Conservation (phyloP, 306 rosid species). For the Chamaecrista fasciculata region DNA sequence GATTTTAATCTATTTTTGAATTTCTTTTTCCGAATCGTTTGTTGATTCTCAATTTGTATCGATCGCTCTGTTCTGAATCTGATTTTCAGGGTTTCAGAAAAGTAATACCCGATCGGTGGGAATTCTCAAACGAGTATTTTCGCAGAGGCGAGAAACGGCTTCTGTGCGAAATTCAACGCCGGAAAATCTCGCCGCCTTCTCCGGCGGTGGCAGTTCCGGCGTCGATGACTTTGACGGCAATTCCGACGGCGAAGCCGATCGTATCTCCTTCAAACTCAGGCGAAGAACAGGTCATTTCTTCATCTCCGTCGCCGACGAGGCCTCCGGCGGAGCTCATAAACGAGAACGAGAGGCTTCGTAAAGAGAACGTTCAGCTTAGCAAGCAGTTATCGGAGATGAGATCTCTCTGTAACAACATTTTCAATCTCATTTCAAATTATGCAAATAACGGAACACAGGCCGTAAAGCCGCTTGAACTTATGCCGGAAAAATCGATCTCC, state of each 20-base stretch:
- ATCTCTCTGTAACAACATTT: slow-evolving; percentile 72
- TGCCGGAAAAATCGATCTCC: slow-evolving; percentile 47
- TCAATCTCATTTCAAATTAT: slow-evolving; percentile 61
- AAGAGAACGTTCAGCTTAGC: slow-evolving; percentile 59
- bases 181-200: slow-evolving; percentile 44
- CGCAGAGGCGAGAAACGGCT: slow-evolving; percentile 68
- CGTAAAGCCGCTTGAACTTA: slow-evolving; percentile 49
- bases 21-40: neutral
- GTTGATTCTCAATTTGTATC: neutral
- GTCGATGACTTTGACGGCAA: slow-evolving; percentile 29
- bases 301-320: slow-evolving; percentile 54
- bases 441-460: slow-evolving; percentile 37
- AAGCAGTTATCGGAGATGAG: slow-evolving; percentile 75
- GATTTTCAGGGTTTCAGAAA: slow-evolving; percentile 72
- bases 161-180: slow-evolving; percentile 74
- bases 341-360: slow-evolving; percentile 81
- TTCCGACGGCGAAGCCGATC: slow-evolving; percentile 30
- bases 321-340: slow-evolving; percentile 64
- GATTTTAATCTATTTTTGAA: neutral
- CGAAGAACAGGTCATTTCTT: slow-evolving; percentile 69
- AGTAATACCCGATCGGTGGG: slow-evolving; percentile 92
- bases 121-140: slow-evolving; percentile 74
- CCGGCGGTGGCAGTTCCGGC: slow-evolving; percentile 17
- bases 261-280: slow-evolving; percentile 64
- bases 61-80: no score